A percentile compares a stretch with the other conserved stretches of the same genome.
phyloP scores from a whole-genome alignment of 2,329 filamentous ascomycete genomes.

The Ophiostoma piceae region DNA sequence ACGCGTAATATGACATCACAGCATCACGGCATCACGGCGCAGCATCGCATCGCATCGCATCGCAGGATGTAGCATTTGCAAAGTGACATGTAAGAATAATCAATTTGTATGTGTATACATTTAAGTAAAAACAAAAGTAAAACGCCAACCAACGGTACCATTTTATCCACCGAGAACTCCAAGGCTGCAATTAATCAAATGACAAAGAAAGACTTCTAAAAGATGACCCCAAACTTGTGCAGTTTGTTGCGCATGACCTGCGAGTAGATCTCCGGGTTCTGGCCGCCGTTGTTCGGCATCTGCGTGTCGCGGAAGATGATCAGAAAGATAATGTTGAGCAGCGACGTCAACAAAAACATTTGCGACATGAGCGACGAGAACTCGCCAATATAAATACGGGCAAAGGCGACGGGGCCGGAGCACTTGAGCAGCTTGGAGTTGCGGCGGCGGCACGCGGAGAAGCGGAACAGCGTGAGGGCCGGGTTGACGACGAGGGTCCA shows the following conservation, averaged over 20 bases:
- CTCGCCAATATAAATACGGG: conserved; percentile 7
- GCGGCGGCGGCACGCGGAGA: conserved; percentile 15
- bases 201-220: conserved; percentile 6
- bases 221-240: conserved; percentile 19
- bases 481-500: conserved; percentile 15
- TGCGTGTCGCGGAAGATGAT: conserved; percentile 19
- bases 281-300: conserved; percentile 12
- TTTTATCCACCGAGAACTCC: not conserved
- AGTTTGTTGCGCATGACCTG: conserved; percentile 25
- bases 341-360: conserved; percentile 4
- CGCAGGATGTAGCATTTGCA: too few species aligned
- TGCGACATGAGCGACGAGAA: conserved; percentile 2
- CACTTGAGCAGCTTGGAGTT: conserved; percentile 5
- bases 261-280: conserved; percentile 24
- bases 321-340: conserved; percentile 22
- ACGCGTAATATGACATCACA: conserved; percentile 13
- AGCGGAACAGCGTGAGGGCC: not conserved
- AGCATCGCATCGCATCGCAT: not conserved
- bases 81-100: not conserved
- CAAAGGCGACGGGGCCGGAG: conserved; percentile 4
- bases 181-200: not conserved
- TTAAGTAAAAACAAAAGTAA: not conserved
- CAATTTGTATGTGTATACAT: not conserved
- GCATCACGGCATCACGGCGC: not conserved
- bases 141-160: not conserved